Conservation (phyloP, 352 stramenopile genomes). For the Phytopythium boreale region DNA sequence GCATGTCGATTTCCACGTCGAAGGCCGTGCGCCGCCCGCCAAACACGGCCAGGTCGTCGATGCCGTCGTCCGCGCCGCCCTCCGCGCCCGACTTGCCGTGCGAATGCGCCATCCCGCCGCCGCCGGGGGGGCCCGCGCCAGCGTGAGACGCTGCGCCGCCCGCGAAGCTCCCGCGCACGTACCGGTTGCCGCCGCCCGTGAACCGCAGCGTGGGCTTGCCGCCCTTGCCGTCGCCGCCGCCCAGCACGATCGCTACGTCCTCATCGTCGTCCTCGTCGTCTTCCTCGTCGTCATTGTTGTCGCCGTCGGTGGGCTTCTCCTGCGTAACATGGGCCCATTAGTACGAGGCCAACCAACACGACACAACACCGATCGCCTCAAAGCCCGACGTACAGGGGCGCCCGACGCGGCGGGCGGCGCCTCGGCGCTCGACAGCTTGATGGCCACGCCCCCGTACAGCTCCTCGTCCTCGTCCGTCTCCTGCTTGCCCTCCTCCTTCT, state of each 20-base stretch:
- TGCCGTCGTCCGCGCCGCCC: constrained; percentile 21
- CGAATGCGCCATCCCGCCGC: neutral
- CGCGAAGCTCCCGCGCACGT: constrained; percentile 62
- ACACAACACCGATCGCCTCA: too few relatives aligned
- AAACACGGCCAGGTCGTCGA: constrained; percentile 77
- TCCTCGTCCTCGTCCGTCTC: constrained; percentile 74
- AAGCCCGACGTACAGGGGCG: neutral
- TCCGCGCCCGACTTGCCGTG: constrained; percentile 9
- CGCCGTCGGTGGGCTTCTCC: constrained; percentile 4
- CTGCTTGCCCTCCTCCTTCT: constrained; percentile 15
- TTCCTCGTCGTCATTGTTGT: constrained; percentile 42
- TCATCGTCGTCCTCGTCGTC: constrained; percentile 84
- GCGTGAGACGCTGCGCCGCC: constrained; percentile 19
- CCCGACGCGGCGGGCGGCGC: neutral
- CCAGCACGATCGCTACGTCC: constrained; percentile 77
- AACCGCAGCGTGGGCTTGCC: constrained; percentile 79
- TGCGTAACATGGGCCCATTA: neutral
- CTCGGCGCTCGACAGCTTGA: constrained; percentile 30
- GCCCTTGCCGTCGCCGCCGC: constrained; percentile 48
- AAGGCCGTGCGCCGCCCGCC: constrained; percentile 87
- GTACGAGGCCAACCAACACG: too few relatives aligned
- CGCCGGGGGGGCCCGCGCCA: constrained; percentile 12
- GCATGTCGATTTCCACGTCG: constrained; percentile 90
- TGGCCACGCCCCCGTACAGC: constrained; percentile 77
- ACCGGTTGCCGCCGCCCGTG: constrained; percentile 69